Conservation (phyloP, 2,329 filamentous ascomycete genomes). For the Fusarium equiseti region DNA sequence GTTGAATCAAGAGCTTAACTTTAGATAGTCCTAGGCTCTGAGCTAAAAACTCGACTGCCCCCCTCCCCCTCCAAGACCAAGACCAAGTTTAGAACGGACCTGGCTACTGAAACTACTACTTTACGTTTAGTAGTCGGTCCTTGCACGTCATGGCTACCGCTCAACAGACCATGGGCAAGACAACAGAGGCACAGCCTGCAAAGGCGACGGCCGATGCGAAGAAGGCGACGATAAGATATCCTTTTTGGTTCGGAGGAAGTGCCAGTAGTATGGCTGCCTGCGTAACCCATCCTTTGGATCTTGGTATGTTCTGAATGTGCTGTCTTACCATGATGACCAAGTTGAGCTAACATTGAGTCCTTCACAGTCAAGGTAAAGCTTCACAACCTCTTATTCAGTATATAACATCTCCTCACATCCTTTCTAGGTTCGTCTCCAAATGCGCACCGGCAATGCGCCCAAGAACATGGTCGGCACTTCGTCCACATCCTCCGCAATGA, state of each 20-base stretch:
- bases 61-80: not conserved
- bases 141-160: conserved; percentile 39
- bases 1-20: conserved; percentile 28
- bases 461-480: conserved; percentile 90
- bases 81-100: conserved; percentile 7
- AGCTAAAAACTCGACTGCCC: conserved; percentile 23
- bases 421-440: conserved; percentile 84
- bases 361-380: conserved; percentile 62
- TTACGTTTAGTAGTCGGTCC: not conserved
- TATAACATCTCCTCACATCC: conserved; percentile 16
- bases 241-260: conserved; percentile 97
- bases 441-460: conserved; percentile 79
- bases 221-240: conserved; percentile 67
- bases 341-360: conserved; percentile 35
- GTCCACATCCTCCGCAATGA: conserved; percentile 81
- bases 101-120: conserved; percentile 1
- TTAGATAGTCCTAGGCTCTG: conserved; percentile 23
- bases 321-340: conserved; percentile 25
- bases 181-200: conserved; percentile 15
- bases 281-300: conserved; percentile 92
- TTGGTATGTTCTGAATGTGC: conserved; percentile 70
- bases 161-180: conserved; percentile 34
- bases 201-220: conserved; percentile 53
- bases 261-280: conserved; percentile 91
- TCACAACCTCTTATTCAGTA: not conserved